Evolutionary conservation across 352 stramenopile species (phyloP), one percentile per base, ranked within the genome.

Genomic region (Phytophthora pseudosyringae): DNA sequence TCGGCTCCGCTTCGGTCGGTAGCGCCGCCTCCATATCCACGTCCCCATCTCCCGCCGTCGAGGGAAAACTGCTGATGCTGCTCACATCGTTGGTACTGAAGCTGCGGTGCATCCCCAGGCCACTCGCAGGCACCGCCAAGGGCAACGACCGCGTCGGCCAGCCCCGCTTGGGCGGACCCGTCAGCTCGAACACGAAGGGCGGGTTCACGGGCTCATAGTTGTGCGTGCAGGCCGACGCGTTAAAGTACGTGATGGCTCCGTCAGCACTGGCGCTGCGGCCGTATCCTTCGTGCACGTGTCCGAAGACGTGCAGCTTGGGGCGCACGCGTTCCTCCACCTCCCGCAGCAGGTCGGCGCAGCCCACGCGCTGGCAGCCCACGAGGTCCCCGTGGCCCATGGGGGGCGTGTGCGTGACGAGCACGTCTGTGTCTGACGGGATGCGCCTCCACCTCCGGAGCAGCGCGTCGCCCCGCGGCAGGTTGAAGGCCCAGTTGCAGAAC

Each of bases 251-350:
- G 11, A 91, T 98, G 2, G 63, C 59, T 25, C 83, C 86, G 71
- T 95, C 82, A 9, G 59, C 77, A 15, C 72, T 88, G 7, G 48
- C 76, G n/a, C 73, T 88, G 10, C 69, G 64, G 36, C 92, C 92
- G 61, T 94, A 93, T 32, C 80, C 83, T 72, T 97, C 86, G 56
- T 97, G 92, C 46, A 98, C 91, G 54, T 98, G 92, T 2, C 92
- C 92, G 72, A 97, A 98, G 9, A 98, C 82, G 62, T 97, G 85
- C 45, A 95, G 72, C 36, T 79, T 73, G 13, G 90, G 90, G 38
- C 72, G 73, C 47, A 97, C 76, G 18, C 87, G 69, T 4, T 64
- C 56, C 47, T 91, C 77, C 36, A 98, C 78, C 49, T 95, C 74
- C 4, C 51, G 32, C 26, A 95, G 46, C 15, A 98, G 62, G 56